phyloP scores from a whole-genome alignment of 1,139 yeast species.

The Sugiyamaella neomexicana region DNA sequence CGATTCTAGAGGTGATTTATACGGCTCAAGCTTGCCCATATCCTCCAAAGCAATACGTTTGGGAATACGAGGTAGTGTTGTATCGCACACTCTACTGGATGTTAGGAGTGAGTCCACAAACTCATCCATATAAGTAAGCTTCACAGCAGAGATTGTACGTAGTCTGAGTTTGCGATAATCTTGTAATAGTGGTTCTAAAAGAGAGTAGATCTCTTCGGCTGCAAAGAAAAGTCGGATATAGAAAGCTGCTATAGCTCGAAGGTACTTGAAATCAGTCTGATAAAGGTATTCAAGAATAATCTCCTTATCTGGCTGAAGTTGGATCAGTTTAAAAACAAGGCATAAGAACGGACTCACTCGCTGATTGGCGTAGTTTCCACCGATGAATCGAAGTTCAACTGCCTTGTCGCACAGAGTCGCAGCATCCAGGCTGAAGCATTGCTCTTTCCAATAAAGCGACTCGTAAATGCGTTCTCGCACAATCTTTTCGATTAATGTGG shows the following conservation, averaged over 20 bases:
- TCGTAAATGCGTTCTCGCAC: conserved; percentile 67
- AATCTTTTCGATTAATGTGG: conserved; percentile 63
- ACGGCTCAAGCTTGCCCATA: conserved; percentile 41
- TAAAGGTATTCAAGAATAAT: conserved; percentile 53
- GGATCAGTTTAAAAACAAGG: conserved; percentile 60
- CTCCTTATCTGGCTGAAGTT: conserved; percentile 58
- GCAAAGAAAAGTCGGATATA: conserved; percentile 55
- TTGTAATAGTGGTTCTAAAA: conserved; percentile 52
- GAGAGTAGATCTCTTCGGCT: conserved; percentile 48
- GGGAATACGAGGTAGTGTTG: conserved; percentile 62
- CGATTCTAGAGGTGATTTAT: conserved; percentile 37
- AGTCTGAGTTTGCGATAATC: conserved; percentile 58
- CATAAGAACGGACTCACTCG: conserved; percentile 67
- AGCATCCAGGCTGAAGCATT: conserved; percentile 57
- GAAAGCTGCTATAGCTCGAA: conserved; percentile 59
- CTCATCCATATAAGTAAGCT: conserved; percentile 55
- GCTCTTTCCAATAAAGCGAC: conserved; percentile 66
- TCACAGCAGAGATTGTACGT: conserved; percentile 38
- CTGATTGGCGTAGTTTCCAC: conserved; percentile 54
- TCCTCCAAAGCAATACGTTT: conserved; percentile 45
- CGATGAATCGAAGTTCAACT: conserved; percentile 42
- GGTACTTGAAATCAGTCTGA: conserved; percentile 65
- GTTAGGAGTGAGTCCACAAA: conserved; percentile 55
- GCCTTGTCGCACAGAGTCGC: conserved; percentile 53
- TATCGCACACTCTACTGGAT: conserved; percentile 55